Evolutionary conservation across 2,329 filamentous ascomycete genomes (phyloP).

Genomic region (Helotiales sp.): DNA sequence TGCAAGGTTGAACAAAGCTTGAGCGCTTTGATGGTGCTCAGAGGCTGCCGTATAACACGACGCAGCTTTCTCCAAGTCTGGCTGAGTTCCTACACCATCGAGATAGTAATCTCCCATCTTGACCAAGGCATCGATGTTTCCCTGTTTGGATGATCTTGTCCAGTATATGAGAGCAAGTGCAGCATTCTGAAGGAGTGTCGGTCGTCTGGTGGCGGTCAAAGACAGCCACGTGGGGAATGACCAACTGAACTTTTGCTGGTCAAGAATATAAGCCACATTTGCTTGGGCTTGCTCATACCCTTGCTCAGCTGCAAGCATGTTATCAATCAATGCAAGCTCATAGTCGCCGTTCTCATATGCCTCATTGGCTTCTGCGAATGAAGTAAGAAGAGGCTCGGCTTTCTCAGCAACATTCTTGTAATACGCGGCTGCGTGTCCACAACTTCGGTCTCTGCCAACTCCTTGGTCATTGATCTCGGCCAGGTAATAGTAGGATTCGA

Average conservation of each 20-base stretch:
- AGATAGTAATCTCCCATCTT: conserved; percentile 99
- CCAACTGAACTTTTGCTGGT: conserved; percentile 57
- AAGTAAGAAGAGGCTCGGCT: conserved; percentile 56
- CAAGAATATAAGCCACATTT: conserved; percentile 71
- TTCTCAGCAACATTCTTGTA: conserved; percentile 64
- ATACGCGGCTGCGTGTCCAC: conserved; percentile 65
- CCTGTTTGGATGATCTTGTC: conserved; percentile 90
- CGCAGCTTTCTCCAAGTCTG: conserved; percentile 81
- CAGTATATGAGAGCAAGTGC: conserved; percentile 74
- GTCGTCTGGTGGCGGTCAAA: conserved; percentile 37
- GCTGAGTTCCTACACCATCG: conserved; percentile 70
- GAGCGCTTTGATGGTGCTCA: conserved; percentile 87
- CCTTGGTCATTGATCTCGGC: conserved; percentile 68
- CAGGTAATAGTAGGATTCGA: conserved; percentile 73
- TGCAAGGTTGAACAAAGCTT: conserved; percentile 94
- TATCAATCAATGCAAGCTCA: conserved; percentile 63
- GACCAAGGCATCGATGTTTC: conserved; percentile 89
- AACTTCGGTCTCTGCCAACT: conserved; percentile 65
- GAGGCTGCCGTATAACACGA: conserved; percentile 91
- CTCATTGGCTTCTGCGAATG: conserved; percentile 65
- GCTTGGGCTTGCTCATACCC: conserved; percentile 70
- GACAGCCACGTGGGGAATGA: conserved; percentile 41
- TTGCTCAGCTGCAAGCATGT: conserved; percentile 74
- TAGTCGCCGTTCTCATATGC: conserved; percentile 64
- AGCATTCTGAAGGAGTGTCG: conserved; percentile 54